phyloP scores from a whole-genome alignment of 2,329 filamentous ascomycete species.

The Hymenoscyphus fraxineus region DNA sequence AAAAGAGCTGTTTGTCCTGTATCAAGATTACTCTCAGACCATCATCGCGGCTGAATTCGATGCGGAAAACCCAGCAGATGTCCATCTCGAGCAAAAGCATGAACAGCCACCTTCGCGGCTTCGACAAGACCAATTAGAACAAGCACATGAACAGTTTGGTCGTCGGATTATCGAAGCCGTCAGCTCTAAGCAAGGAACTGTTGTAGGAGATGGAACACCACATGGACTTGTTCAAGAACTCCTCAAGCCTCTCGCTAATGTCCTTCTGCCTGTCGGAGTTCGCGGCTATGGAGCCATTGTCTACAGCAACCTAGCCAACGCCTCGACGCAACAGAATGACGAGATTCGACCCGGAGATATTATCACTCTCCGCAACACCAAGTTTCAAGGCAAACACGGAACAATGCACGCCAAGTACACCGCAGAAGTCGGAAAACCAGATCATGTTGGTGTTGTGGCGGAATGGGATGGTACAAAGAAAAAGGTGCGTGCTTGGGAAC shows the following conservation, averaged over 20 bases:
- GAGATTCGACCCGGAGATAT: conserved; percentile 94
- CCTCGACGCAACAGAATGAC: conserved; percentile 82
- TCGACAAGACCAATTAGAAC: conserved; percentile 90
- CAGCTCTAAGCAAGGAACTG: conserved; percentile 67
- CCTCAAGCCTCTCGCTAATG: conserved; percentile 67
- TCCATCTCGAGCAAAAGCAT: conserved; percentile 78
- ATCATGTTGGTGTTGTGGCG: conserved; percentile 83
- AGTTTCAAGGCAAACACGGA: conserved; percentile 92
- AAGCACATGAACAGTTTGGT: conserved; percentile 77
- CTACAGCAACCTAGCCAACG: conserved; percentile 93
- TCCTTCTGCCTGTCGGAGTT: conserved; percentile 78
- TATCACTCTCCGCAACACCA: conserved; percentile 85
- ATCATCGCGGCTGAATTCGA: conserved; percentile 79
- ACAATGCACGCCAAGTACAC: conserved; percentile 94
- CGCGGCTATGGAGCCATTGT: conserved; percentile 88
- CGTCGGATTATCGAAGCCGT: conserved; percentile 70
- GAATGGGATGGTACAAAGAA: conserved; percentile 99
- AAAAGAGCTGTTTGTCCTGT: conserved; percentile 83
- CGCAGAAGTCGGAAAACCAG: conserved; percentile 79
- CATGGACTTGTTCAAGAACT: conserved; percentile 75
- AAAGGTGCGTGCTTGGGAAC: conserved; percentile 93
- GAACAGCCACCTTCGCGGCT: conserved; percentile 76
- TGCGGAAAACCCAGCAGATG: conserved; percentile 66
- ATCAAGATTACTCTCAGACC: conserved; percentile 94
- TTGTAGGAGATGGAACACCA: conserved; percentile 81